These are phyloP conservation scores for Epichloe baconii DNA, from an alignment of 2,329 filamentous ascomycete genomes.

Conservation along the genomic window DNA sequence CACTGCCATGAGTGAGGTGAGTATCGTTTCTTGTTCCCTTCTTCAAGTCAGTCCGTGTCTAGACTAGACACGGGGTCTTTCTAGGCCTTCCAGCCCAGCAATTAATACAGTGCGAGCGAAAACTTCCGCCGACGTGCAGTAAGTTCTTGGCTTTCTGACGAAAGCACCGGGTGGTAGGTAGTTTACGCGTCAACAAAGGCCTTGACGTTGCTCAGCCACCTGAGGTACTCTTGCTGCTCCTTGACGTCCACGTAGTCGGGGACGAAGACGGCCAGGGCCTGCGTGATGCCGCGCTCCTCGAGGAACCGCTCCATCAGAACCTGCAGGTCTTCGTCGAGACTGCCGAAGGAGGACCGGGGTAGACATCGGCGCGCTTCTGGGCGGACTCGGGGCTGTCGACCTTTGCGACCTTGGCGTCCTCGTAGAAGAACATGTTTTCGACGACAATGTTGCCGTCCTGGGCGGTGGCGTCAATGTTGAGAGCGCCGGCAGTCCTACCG, in stretches of 20 bases:
- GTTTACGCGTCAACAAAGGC: constrained; percentile 61
- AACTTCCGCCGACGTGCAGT: neutral
- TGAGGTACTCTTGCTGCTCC: constrained; percentile 94
- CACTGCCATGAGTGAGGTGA: too few species aligned
- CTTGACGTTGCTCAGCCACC: constrained; percentile 83
- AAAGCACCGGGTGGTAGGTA: neutral
- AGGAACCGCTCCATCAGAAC: constrained; percentile 84
- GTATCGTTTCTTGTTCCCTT: too few species aligned
- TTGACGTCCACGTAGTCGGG: constrained; percentile 96
- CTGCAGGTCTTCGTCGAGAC: constrained; percentile 92
- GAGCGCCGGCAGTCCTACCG: constrained; percentile 54
- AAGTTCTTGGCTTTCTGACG: neutral
- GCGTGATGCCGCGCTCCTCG: constrained; percentile 85
- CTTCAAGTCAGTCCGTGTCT: too few species aligned
- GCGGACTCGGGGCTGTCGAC: constrained; percentile 62
- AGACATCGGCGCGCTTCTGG: constrained; percentile 64
- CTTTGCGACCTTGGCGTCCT: constrained; percentile 63
- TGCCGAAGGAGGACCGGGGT: constrained; percentile 84
- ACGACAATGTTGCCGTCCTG: constrained; percentile 79
- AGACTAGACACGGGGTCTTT: too few species aligned
- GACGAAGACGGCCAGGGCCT: constrained; percentile 75
- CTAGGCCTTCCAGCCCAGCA: too few species aligned
- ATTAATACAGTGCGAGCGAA: neutral
- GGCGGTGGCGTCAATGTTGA: constrained; percentile 75
- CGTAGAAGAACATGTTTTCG: constrained; percentile 83